Base-by-base conservation (phyloP, 768 basidiomycete genomes). In the Pleurotus djamor region DNA sequence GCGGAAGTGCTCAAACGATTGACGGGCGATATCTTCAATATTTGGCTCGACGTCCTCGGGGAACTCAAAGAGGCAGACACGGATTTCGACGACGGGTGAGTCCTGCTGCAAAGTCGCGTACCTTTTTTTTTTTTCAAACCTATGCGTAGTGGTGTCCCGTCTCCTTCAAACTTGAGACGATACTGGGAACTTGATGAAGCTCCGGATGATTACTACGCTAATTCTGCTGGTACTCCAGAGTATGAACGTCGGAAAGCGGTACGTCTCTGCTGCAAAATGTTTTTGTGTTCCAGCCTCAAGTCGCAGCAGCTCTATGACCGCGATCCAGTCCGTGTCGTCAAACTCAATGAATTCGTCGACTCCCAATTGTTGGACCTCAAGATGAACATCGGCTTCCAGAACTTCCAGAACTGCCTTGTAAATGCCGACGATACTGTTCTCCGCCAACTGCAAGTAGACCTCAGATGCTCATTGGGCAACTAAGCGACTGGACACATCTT, bases 31-130 rank as follows among this genome's bases (percentile, higher is more conserved):
- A 84, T 93, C 28, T 91, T 92, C 71, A 90, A 92, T 66, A 72
- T 94, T 33, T 96, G 94, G 94, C 74, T 89, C 41, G 94, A 95
- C 62, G 94, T 95, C 4, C 86, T 96, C 56, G 89, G 88, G 12
- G 93, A 95, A 69, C 79, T 95, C 52, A 89, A 87, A 66, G 94
- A 96, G 71, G 85, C 85, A 6, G 74, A 61, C 12, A 60, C 61
- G 7, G 67, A 64, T 21, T 67, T 68, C 33, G 69, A 73, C 49
- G 76, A 76, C 14, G 75, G 74, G 60, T 71, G 69, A n/a, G 67
- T 67, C 78, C 74, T 43, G 63, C 67, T 69, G 37, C 21, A 28
- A 36, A 34, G 5, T 21, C 21, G 16, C 9, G 38, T 41, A 10
- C 10, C n/a, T 9, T 41, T n/a, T 9, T 9, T 41, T n/a, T n/a